Percentiles rank a stretch among this genome's conserved stretches.
Evolutionary conservation across 2,329 filamentous ascomycete genomes (phyloP).

Genomic region (Ceratocystis papillata): DNA sequence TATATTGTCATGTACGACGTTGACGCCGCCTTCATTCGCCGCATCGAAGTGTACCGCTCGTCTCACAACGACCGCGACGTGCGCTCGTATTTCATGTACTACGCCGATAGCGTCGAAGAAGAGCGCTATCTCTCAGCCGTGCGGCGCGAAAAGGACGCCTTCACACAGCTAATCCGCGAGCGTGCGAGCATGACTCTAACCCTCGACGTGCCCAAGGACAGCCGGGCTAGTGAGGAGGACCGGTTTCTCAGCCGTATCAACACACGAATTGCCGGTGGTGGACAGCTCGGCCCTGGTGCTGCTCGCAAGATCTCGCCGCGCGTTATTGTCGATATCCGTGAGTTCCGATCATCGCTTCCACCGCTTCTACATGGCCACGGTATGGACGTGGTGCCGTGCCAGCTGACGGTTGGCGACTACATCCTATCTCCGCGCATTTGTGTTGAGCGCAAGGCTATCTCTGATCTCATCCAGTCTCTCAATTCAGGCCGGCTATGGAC

Average conservation of each 20-base stretch:
- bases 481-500: slow-evolving; percentile 83
- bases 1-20: slow-evolving; percentile 99
- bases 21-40: slow-evolving; percentile 82
- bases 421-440: slow-evolving; percentile 84
- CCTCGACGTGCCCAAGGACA: slow-evolving; percentile 53
- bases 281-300: slow-evolving; percentile 47
- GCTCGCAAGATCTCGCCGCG: slow-evolving; percentile 81
- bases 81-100: slow-evolving; percentile 93
- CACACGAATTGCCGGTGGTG: slow-evolving; percentile 89
- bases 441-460: slow-evolving; percentile 86
- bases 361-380: slow-evolving; percentile 81
- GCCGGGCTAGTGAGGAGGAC: slow-evolving; percentile 55
- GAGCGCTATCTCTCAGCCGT: slow-evolving; percentile 84
- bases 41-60: slow-evolving; percentile 90
- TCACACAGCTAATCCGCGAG: slow-evolving; percentile 89
- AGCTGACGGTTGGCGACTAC: slow-evolving; percentile 94
- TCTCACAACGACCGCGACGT: slow-evolving; percentile 85
- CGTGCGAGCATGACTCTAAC: slow-evolving; percentile 86
- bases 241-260: slow-evolving; percentile 84
- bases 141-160: slow-evolving; percentile 90
- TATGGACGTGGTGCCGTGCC: slow-evolving; percentile 84
- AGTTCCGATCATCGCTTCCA: slow-evolving; percentile 86
- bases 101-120: slow-evolving; percentile 87
- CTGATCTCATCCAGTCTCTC: slow-evolving; percentile 84
- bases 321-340: slow-evolving; percentile 88